A percentile compares a stretch with the other conserved stretches of the same genome.
Conservation (phyloP, 148 eudicot genomes). For the Pharnaceum exiguum region DNA sequence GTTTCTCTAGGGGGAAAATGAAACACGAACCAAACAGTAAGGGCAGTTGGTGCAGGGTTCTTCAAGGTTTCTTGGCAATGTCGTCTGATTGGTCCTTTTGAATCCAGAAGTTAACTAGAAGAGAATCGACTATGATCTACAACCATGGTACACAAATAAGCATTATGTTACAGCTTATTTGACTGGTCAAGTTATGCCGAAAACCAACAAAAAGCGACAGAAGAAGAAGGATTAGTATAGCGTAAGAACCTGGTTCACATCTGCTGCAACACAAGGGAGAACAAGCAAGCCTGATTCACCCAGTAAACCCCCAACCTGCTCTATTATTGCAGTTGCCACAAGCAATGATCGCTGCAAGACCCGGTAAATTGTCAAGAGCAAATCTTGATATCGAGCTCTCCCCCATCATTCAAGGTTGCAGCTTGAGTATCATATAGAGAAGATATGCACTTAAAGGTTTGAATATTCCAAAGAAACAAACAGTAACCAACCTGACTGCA, state of each 20-base stretch:
- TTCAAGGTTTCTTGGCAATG: constrained; percentile 24
- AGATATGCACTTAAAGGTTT: neutral
- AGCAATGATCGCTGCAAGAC: constrained; percentile 31
- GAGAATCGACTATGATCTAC: constrained; percentile 33
- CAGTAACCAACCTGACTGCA: constrained; percentile 38
- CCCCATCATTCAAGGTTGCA: neutral
- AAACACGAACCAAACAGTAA: constrained; percentile 7
- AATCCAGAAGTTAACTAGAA: constrained; percentile 37
- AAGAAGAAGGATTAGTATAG: neutral
- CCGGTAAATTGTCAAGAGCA: neutral
- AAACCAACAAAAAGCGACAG: neutral
- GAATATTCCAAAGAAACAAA: neutral
- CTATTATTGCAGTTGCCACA: constrained; percentile 29
- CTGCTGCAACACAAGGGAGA: constrained; percentile 33
- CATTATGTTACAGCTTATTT: constrained; percentile 5
- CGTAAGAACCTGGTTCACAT: constrained; percentile 32
- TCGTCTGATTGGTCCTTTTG: constrained; percentile 28
- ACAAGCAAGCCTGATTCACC: constrained; percentile 33
- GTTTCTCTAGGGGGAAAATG: neutral
- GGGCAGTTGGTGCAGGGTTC: constrained; percentile 3
- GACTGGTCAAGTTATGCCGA: neutral
- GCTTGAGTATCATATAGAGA: neutral
- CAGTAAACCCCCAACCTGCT: constrained; percentile 33
- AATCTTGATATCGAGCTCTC: neutral
- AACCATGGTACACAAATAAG: constrained; percentile 11